A percentile compares a stretch with the other conserved stretches of the same genome.
Evolutionary conservation across 75 land plant genomes (phyloP).

Genomic region (Cupressus sempervirens): DNA sequence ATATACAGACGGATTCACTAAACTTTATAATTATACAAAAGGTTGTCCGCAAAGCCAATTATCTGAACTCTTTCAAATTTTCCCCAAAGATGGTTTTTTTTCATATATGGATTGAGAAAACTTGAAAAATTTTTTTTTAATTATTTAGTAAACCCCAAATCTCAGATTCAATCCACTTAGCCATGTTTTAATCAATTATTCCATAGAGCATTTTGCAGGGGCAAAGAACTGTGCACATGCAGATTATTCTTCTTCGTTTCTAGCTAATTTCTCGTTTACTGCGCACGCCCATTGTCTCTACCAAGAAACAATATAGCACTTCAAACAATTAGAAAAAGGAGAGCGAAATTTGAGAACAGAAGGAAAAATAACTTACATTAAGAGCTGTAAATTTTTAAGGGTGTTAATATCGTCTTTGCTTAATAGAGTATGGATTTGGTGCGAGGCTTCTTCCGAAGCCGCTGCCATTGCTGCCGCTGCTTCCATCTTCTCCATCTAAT

Average conservation of each 20-base stretch:
- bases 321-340: background rate
- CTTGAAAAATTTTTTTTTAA: too few species aligned
- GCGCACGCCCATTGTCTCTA: background rate
- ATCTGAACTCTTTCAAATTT: too few species aligned
- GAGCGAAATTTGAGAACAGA: background rate
- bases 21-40: too few species aligned
- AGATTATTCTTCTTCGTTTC: background rate
- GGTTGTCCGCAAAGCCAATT: too few species aligned
- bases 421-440: slow-evolving; percentile 53
- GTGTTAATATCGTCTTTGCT: slow-evolving; percentile 43
- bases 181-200: too few species aligned
- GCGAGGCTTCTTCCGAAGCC: slow-evolving; percentile 52
- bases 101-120: too few species aligned
- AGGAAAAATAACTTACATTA: slow-evolving; percentile 26
- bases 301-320: background rate
- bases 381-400: slow-evolving; percentile 49
- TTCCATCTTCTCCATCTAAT: slow-evolving; percentile 21
- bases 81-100: too few species aligned
- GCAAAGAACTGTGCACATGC: background rate
- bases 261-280: too few species aligned
- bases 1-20: too few species aligned
- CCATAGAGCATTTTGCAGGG: too few species aligned
- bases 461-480: slow-evolving; percentile 23
- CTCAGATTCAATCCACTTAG: too few species aligned
- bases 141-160: too few species aligned